phyloP scores from a whole-genome alignment of 495 filamentous ascomycete genomes.

The Terfezia boudieri region DNA sequence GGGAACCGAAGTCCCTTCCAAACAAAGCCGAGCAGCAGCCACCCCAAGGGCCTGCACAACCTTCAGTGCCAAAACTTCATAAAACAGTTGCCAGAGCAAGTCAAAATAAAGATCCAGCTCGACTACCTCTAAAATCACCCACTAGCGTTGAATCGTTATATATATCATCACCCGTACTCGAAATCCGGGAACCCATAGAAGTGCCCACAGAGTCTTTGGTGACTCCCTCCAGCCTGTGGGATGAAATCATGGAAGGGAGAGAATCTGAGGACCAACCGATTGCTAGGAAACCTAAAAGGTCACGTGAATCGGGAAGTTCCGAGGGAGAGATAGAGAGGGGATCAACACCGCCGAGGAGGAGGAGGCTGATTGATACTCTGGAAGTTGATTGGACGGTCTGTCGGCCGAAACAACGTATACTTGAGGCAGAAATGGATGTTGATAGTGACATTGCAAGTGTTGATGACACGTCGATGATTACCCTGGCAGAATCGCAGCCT shows the following conservation, averaged over 20 bases:
- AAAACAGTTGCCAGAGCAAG: background rate
- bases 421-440: background rate
- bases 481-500: too few relatives aligned
- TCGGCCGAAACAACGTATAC: background rate
- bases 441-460: background rate
- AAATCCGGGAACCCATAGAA: background rate
- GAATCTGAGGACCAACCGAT: background rate
- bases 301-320: background rate
- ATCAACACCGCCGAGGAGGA: constrained; percentile 17
- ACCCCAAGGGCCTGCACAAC: too few relatives aligned
- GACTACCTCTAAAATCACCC: background rate
- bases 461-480: background rate
- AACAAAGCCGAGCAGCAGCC: too few relatives aligned
- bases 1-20: too few relatives aligned
- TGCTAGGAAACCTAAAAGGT: background rate
- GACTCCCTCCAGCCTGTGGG: background rate
- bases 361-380: constrained; percentile 34
- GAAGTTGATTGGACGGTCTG: constrained; percentile 8
- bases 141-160: background rate
- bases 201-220: background rate
- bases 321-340: constrained; percentile 5
- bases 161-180: background rate
- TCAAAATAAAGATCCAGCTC: background rate
- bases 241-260: background rate
- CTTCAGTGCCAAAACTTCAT: too few relatives aligned